Evolutionary conservation across 2,329 filamentous ascomycete genomes (phyloP).

Genomic region (Cyphellophora attinorum): DNA sequence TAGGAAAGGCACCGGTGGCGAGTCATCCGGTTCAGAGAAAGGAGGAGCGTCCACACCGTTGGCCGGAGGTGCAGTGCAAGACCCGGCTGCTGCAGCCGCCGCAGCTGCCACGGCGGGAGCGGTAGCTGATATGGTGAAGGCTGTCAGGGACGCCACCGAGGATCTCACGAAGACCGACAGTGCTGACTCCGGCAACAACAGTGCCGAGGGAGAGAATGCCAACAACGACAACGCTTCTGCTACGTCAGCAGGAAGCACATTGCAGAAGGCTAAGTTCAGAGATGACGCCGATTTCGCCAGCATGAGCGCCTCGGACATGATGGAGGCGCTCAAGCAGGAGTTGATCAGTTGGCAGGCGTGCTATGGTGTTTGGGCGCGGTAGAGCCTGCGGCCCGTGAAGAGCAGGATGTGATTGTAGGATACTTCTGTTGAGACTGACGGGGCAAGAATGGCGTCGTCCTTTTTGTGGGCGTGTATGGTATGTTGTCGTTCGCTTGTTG

Average conservation of each 20-base stretch:
- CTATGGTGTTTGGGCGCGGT: conserved; percentile 40
- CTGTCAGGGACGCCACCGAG: conserved; percentile 13
- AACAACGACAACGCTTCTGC: conserved; percentile 12
- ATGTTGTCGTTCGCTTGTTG: too few species aligned
- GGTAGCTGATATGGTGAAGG: conserved; percentile 23
- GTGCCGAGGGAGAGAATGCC: conserved; percentile 18
- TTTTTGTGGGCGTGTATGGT: too few species aligned
- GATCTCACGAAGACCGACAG: conserved; percentile 24
- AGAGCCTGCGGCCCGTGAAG: too few species aligned
- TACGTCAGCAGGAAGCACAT: conserved; percentile 19
- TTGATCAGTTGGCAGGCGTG: conserved; percentile 79
- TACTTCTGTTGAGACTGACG: too few species aligned
- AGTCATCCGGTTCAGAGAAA: conserved; percentile 20
- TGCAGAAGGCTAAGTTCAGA: conserved; percentile 16
- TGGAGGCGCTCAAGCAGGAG: conserved; percentile 72
- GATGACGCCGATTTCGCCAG: conserved; percentile 56
- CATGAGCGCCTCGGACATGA: conserved; percentile 76
- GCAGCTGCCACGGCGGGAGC: conserved; percentile 4
- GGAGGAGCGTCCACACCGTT: conserved; percentile 16
- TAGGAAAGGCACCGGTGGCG: conserved; percentile 27
- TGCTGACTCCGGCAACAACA: conserved; percentile 21
- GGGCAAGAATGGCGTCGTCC: too few species aligned
- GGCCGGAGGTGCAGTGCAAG: conserved; percentile 11
- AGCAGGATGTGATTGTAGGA: too few species aligned
- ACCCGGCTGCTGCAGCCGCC: not conserved